These are phyloP conservation scores for Udeniomyces megalosporus DNA, from an alignment of 768 basidiomycete species.

Conservation along the genomic window DNA sequence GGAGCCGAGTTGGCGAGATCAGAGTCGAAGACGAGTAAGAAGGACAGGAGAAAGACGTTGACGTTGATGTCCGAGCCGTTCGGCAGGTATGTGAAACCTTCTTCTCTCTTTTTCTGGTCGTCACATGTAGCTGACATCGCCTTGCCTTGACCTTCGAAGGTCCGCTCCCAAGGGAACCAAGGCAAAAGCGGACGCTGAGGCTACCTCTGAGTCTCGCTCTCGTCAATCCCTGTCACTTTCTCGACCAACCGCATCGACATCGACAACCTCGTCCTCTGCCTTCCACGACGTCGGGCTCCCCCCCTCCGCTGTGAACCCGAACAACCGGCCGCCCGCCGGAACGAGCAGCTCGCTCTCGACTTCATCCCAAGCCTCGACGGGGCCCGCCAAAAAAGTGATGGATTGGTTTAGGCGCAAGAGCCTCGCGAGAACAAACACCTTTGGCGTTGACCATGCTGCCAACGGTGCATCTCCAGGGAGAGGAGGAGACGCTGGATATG, in stretches of 20 bases:
- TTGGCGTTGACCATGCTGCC: neutral
- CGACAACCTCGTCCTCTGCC: too few species aligned
- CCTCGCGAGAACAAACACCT: conserved; percentile 13
- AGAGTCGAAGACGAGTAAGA: conserved; percentile 32
- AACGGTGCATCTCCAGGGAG: neutral
- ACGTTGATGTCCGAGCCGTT: conserved; percentile 75
- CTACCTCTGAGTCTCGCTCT: too few species aligned
- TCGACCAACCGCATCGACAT: too few species aligned
- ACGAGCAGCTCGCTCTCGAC: conserved; percentile 7
- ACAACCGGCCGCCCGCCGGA: neutral
- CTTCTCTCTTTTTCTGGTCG: too few species aligned
- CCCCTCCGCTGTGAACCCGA: too few species aligned
- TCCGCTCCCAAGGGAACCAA: conserved; percentile 4
- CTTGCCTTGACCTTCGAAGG: neutral
- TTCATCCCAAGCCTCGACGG: conserved; percentile 24
- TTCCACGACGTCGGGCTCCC: neutral
- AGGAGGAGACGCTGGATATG: too few species aligned
- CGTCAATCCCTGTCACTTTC: too few species aligned
- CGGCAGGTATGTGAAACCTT: conserved; percentile 31
- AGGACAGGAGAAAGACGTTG: conserved; percentile 50
- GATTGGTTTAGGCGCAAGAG: conserved; percentile 68
- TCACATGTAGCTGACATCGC: neutral
- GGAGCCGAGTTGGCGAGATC: neutral
- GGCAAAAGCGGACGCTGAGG: neutral
- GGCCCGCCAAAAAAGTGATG: conserved; percentile 77